These are phyloP conservation scores for Scheffersomyces stambukii DNA, from an alignment of 1,139 yeast species.

Conservation along the genomic window DNA sequence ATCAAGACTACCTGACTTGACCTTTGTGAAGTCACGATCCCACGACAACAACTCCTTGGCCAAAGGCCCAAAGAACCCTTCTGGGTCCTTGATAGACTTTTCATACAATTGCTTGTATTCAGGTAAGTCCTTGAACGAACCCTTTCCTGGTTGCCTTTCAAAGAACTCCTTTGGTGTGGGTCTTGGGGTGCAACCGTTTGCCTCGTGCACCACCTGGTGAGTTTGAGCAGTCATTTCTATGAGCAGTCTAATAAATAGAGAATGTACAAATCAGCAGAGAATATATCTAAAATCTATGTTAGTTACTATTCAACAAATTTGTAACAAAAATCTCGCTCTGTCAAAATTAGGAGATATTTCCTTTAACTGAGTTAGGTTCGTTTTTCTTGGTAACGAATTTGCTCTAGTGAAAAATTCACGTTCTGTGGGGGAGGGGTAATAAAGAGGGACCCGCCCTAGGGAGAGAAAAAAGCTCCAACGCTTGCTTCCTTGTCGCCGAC, in stretches of 20 bases:
- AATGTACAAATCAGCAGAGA: slow-evolving; percentile 1
- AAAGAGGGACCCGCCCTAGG: too few species aligned
- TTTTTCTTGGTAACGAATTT: too few species aligned
- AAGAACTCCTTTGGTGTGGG: slow-evolving; percentile 74
- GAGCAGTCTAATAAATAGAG: slow-evolving; percentile 1
- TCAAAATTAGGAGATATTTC: background rate
- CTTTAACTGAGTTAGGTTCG: too few species aligned
- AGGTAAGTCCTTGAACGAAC: slow-evolving; percentile 49
- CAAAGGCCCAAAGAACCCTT: slow-evolving; percentile 74
- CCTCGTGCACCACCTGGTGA: slow-evolving; percentile 72
- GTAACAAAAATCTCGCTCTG: too few species aligned
- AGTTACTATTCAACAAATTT: too few species aligned
- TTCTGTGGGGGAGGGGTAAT: too few species aligned
- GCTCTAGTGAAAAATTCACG: too few species aligned
- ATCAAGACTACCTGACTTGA: slow-evolving; percentile 65
- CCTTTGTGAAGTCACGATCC: slow-evolving; percentile 79
- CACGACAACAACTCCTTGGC: slow-evolving; percentile 78
- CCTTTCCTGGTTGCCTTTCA: slow-evolving; percentile 62
- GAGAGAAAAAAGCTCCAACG: too few species aligned
- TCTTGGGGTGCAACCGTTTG: slow-evolving; percentile 59
- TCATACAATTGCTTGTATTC: slow-evolving; percentile 72
- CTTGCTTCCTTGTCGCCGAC: too few species aligned
- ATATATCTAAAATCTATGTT: too few species aligned
- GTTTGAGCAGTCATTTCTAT: slow-evolving; percentile 10
- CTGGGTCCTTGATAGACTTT: slow-evolving; percentile 79